A percentile compares a stretch with the other conserved stretches of the same genome.
phyloP scores from a whole-genome alignment of 1,139 yeast genomes.

The Candida glucosophila region DNA sequence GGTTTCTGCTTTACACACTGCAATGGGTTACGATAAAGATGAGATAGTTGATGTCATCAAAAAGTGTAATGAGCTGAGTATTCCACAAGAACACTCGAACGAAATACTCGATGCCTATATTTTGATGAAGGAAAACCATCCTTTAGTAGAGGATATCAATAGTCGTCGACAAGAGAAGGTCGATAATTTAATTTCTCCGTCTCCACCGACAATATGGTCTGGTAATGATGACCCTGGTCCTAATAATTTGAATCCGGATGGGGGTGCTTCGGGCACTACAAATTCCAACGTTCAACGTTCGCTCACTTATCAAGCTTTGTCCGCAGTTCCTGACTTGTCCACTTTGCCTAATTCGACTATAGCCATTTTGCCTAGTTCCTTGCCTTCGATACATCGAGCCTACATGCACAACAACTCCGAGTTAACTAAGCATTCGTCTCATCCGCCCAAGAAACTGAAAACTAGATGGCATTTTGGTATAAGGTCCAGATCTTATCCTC shows the following conservation, averaged over 20 bases:
- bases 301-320: constrained; percentile 40
- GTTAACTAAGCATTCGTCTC: constrained; percentile 40
- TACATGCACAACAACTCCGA: constrained; percentile 62
- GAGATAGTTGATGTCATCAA: constrained; percentile 73
- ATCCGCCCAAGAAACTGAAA: constrained; percentile 80
- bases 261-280: constrained; percentile 7
- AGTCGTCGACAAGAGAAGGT: constrained; percentile 42
- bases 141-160: constrained; percentile 58
- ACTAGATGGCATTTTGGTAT: constrained; percentile 99
- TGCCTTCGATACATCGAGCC: constrained; percentile 92
- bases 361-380: constrained; percentile 86
- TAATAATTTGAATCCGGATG: constrained; percentile 9
- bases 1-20: constrained; percentile 65
- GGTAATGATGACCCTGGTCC: constrained; percentile 10
- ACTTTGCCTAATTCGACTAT: constrained; percentile 59
- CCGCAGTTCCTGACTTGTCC: constrained; percentile 42
- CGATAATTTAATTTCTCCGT: constrained; percentile 42
- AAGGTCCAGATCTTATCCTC: constrained; percentile 89
- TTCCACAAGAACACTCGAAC: constrained; percentile 33
- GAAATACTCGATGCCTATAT: constrained; percentile 91
- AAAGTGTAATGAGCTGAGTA: constrained; percentile 32
- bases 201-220: constrained; percentile 39
- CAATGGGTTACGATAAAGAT: constrained; percentile 90
- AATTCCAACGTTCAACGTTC: constrained; percentile 40
- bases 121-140: constrained; percentile 76